A percentile compares a stretch with the other conserved stretches of the same genome.
phyloP scores from a whole-genome alignment of 139 green algal species.

The Volvox reticuliferus region DNA sequence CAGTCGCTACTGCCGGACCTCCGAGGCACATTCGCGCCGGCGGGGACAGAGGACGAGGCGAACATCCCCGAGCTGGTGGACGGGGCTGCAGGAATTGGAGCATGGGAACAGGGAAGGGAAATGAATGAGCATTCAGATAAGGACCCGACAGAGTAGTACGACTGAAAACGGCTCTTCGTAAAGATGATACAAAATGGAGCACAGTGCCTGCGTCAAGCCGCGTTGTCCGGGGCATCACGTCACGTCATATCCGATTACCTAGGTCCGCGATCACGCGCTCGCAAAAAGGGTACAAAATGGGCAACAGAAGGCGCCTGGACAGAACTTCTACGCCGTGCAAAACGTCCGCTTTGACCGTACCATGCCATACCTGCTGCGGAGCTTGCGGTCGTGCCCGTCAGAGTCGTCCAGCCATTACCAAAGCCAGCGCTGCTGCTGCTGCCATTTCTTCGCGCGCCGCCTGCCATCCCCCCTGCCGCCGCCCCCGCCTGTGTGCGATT shows the following conservation, averaged over 20 bases:
- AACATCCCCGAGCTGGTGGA: not conserved
- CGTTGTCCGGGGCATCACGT: no score
- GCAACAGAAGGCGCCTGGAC: no score
- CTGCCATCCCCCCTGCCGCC: not conserved
- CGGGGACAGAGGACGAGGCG: not conserved
- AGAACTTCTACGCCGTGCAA: no score
- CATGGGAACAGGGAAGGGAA: not conserved
- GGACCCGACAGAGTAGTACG: not conserved
- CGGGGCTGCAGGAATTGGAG: not conserved
- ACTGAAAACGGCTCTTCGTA: no score
- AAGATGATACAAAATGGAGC: no score
- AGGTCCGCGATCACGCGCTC: no score
- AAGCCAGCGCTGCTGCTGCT: not conserved
- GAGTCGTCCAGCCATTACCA: conserved; percentile 19
- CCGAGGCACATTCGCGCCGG: not conserved
- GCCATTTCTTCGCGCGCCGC: not conserved
- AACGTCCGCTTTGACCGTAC: no score
- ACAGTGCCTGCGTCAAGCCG: no score
- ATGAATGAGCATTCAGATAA: not conserved
- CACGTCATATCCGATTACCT: no score
- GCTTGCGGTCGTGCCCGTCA: not conserved
- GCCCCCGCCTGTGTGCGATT: not conserved
- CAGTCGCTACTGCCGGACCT: not conserved
- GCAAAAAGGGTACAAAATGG: no score
- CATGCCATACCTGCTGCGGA: not conserved